A percentile compares a stretch with the other conserved stretches of the same genome.
These are phyloP conservation scores for Curvularia spicifera DNA, from an alignment of 2,329 filamentous ascomycete species.

Conservation along the genomic window DNA sequence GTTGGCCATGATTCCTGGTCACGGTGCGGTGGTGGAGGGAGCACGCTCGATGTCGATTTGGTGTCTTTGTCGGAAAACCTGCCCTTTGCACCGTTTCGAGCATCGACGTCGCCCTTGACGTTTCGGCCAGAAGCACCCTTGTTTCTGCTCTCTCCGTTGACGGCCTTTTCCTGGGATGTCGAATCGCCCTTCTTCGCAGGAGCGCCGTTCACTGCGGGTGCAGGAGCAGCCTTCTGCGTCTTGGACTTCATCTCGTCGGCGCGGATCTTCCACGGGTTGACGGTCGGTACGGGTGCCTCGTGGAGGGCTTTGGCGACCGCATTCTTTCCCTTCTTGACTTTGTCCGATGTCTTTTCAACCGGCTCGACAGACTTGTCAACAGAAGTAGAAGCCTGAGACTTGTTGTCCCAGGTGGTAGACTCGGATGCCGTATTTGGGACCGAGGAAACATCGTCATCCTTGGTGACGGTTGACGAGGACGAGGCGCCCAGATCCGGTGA, in stretches of 20 bases:
- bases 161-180: slow-evolving; percentile 29
- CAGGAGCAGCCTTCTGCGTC: slow-evolving; percentile 53
- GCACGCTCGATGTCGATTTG: slow-evolving; percentile 32
- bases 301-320: slow-evolving; percentile 67
- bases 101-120: slow-evolving; percentile 32
- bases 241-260: slow-evolving; percentile 69
- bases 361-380: slow-evolving; percentile 65
- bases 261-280: slow-evolving; percentile 89
- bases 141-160: slow-evolving; percentile 25
- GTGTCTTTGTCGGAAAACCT: slow-evolving; percentile 39
- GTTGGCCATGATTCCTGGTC: slow-evolving; percentile 90
- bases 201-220: slow-evolving; percentile 28
- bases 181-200: slow-evolving; percentile 36
- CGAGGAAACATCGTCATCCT: slow-evolving; percentile 67
- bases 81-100: slow-evolving; percentile 38
- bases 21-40: slow-evolving; percentile 68
- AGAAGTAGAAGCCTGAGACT: slow-evolving; percentile 67
- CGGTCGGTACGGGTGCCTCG: slow-evolving; percentile 79
- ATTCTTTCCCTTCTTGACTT: slow-evolving; percentile 55
- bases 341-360: slow-evolving; percentile 60
- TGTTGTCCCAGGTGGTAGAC: slow-evolving; percentile 70
- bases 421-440: slow-evolving; percentile 69
- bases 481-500: slow-evolving; percentile 63
- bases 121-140: slow-evolving; percentile 35
- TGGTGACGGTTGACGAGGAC: slow-evolving; percentile 60